phyloP scores from a whole-genome alignment of 139 green algal genomes.

The Tetradesmus obliquus region DNA sequence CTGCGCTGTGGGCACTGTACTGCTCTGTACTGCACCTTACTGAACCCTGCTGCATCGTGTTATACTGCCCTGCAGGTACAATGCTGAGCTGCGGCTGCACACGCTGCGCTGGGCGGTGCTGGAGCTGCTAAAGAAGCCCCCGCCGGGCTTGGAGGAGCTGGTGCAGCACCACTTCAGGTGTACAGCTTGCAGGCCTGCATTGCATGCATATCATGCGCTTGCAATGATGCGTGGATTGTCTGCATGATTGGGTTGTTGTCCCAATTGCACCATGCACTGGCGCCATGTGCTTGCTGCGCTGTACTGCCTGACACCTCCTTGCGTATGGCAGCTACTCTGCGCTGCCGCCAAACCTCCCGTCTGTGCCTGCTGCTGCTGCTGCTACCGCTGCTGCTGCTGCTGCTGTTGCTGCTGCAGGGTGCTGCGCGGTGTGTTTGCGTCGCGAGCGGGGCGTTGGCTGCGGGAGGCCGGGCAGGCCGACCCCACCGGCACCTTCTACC shows the following conservation, averaged over 20 bases:
- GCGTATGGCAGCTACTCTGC: too few relatives aligned
- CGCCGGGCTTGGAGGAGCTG: conserved; percentile 73
- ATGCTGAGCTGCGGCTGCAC: conserved; percentile 56
- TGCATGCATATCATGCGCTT: not conserved
- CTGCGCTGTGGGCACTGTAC: conserved; percentile 72
- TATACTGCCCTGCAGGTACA: conserved; percentile 13
- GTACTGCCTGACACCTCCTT: too few relatives aligned
- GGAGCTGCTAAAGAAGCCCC: conserved; percentile 69
- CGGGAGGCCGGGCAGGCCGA: conserved; percentile 1
- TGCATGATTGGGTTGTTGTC: not conserved
- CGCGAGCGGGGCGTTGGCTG: conserved; percentile 22
- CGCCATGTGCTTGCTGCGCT: too few relatives aligned
- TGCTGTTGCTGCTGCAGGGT: conserved; percentile 16
- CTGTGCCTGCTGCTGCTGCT: not conserved
- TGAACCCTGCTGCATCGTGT: too few relatives aligned
- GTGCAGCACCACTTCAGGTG: conserved; percentile 48
- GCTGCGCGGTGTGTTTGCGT: conserved; percentile 8
- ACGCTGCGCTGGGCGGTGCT: conserved; percentile 81
- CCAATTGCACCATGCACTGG: too few relatives aligned
- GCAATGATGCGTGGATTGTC: not conserved
- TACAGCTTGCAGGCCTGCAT: not conserved
- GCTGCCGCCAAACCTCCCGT: too few relatives aligned
- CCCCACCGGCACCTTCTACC: conserved; percentile 14
- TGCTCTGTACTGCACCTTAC: too few relatives aligned
- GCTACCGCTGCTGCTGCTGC: not conserved